Conservation (phyloP, 1,284 basidiomycete genomes). For the Neonothopanus nambi region DNA sequence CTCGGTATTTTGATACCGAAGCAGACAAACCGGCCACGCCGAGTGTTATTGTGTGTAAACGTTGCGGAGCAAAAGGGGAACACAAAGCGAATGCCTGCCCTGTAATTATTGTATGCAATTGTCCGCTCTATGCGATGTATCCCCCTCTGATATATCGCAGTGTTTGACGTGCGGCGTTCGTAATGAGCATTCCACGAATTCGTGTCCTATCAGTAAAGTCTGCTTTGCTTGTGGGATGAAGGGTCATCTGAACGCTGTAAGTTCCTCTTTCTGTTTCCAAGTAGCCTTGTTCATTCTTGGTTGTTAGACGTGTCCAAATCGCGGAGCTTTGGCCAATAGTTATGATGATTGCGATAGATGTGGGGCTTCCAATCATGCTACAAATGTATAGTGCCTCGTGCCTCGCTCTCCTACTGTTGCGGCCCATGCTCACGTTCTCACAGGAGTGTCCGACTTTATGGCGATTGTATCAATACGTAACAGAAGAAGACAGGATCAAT, state of each 20-base stretch:
- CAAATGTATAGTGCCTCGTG: conserved; percentile 54
- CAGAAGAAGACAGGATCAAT: conserved; percentile 50
- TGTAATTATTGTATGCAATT: conserved; percentile 60
- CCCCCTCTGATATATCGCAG: conserved; percentile 38
- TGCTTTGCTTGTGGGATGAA: conserved; percentile 88
- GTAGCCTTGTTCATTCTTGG: conserved; percentile 6
- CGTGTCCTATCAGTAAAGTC: conserved; percentile 83
- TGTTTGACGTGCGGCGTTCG: conserved; percentile 87
- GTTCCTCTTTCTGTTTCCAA: not conserved
- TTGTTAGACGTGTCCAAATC: conserved; percentile 75
- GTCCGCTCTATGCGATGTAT: conserved; percentile 5
- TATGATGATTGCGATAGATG: conserved; percentile 74
- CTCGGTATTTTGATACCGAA: conserved; percentile 64
- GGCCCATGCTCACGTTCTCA: conserved; percentile 1
- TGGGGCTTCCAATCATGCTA: conserved; percentile 67
- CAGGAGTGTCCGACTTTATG: conserved; percentile 88
- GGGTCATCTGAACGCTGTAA: conserved; percentile 77
- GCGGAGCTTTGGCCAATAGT: conserved; percentile 35
- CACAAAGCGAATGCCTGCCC: conserved; percentile 66
- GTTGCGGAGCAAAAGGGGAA: conserved; percentile 68
- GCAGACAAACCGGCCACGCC: conserved; percentile 38
- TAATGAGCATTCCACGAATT: conserved; percentile 80
- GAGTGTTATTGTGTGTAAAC: conserved; percentile 62
- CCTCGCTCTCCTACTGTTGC: not conserved
- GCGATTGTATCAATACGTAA: conserved; percentile 83